Evolutionary conservation across 306 rosid genomes (phyloP), one percentile per base, ranked within the genome.

Genomic region (Sicyos baderoa): DNA sequence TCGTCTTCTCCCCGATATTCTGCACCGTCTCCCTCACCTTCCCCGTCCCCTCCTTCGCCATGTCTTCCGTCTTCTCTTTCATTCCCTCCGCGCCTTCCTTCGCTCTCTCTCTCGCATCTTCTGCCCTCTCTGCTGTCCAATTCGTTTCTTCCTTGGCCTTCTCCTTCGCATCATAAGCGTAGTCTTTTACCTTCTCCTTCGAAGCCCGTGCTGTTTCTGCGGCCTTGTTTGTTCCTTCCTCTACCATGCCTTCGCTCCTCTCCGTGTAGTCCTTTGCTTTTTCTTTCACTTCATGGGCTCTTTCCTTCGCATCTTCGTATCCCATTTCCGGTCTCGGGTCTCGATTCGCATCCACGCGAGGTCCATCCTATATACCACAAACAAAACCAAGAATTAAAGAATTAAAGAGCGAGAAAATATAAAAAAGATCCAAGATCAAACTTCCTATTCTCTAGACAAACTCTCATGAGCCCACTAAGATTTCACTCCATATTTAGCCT

Each of bases 81-180:
- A 29, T 29, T 29, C 35, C 35, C 35, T 29, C 35, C 35, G 35
- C 35, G 35, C 35, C 35, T 29, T 29, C 35, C 35, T 29, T 29
- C 3, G 29, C 29, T 25, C 29, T 25, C 29, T 25, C 29, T 3
- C 2, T 70, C 0, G 13, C 61, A 7, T 17, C 44, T 35, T 76
- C 37, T 3, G 54, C 77, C 0, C 44, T 74, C 63, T 80, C 77
- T 0, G 72, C 72, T 1, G 62, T 77, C 14, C 44, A 58, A 3
- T 51, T 9, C 16, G 67, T 14, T 5, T 76, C 80, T 11, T 67
- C 81, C 60, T 57, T 68, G 19, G 78, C 16, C 6, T 72, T 79
- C 7, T 76, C 86, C 2, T 35, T 32, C 6, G 66, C 72, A 6
- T 65, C 29, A 1, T 21, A 5, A 5, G 81, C 76, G 62, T 45